These are phyloP conservation scores for Clonostachys rosea DNA, from an alignment of 2,329 filamentous ascomycete genomes.

Conservation along the genomic window DNA sequence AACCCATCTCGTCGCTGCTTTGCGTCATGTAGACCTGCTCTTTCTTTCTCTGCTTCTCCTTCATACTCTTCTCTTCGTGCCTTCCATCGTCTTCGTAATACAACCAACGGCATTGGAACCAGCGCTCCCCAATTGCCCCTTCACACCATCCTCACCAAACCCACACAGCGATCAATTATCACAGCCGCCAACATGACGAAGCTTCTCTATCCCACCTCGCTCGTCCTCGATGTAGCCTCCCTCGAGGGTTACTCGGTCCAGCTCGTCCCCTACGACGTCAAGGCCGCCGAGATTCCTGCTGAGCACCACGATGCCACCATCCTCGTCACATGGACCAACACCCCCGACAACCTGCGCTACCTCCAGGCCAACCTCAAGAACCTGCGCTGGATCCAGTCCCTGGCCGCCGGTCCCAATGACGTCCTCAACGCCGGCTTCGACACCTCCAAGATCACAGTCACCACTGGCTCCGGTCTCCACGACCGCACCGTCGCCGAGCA, in stretches of 20 bases:
- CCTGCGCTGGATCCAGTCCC: conserved; percentile 61
- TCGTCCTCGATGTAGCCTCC: conserved; percentile 47
- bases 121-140: no score
- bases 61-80: no score
- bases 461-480: conserved; percentile 59
- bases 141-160: no score
- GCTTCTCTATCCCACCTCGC: conserved; percentile 62
- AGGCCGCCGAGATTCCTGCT: conserved; percentile 47
- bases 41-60: no score
- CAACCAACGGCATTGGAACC: no score
- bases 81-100: no score
- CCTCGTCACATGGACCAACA: conserved; percentile 60
- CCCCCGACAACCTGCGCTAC: conserved; percentile 50
- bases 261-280: conserved; percentile 57
- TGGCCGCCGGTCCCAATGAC: conserved; percentile 63
- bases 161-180: background rate
- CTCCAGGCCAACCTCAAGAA: conserved; percentile 49
- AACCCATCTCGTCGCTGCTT: no score
- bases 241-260: conserved; percentile 54
- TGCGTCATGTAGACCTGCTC: no score
- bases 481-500: conserved; percentile 64
- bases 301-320: conserved; percentile 54
- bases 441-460: conserved; percentile 40
- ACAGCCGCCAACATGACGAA: conserved; percentile 30
- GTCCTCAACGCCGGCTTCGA: conserved; percentile 59